A percentile compares a stretch with the other conserved stretches of the same genome.
Conservation (phyloP, 345 rosid genomes). For the Sisymbrium altissimum region DNA sequence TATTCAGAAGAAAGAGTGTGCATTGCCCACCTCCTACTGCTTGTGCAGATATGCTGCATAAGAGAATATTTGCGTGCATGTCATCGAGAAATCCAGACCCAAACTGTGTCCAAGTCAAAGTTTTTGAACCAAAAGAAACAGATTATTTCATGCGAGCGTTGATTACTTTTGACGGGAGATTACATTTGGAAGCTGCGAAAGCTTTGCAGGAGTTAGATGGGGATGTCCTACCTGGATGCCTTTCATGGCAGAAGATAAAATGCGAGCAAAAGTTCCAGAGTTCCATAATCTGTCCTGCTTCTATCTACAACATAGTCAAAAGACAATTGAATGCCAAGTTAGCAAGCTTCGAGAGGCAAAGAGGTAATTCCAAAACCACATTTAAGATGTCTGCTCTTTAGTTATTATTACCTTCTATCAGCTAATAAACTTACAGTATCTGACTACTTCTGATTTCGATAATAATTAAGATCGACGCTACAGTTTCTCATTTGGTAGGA, state of each 20-base stretch:
- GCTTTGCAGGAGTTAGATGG: constrained; percentile 84
- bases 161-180: constrained; percentile 73
- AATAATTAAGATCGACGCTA: too few relatives aligned
- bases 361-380: constrained; percentile 42
- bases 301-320: constrained; percentile 57
- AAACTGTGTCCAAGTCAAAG: constrained; percentile 52
- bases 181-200: constrained; percentile 92
- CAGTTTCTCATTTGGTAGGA: not conserved
- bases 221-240: constrained; percentile 58
- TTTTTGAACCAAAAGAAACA: constrained; percentile 51
- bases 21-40: constrained; percentile 43
- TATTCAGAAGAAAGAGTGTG: constrained; percentile 50
- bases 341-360: constrained; percentile 35
- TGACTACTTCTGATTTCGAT: too few relatives aligned
- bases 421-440: not conserved
- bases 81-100: constrained; percentile 50
- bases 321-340: constrained; percentile 50
- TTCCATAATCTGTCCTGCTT: constrained; percentile 61
- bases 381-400: not conserved
- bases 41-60: constrained; percentile 53
- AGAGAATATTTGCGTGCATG: constrained; percentile 58
- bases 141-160: constrained; percentile 49
- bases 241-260: constrained; percentile 76
- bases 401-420: not conserved
- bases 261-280: constrained; percentile 78